Evolutionary conservation across 2,329 filamentous ascomycete genomes (phyloP).

Genomic region (Chalara sp.): DNA sequence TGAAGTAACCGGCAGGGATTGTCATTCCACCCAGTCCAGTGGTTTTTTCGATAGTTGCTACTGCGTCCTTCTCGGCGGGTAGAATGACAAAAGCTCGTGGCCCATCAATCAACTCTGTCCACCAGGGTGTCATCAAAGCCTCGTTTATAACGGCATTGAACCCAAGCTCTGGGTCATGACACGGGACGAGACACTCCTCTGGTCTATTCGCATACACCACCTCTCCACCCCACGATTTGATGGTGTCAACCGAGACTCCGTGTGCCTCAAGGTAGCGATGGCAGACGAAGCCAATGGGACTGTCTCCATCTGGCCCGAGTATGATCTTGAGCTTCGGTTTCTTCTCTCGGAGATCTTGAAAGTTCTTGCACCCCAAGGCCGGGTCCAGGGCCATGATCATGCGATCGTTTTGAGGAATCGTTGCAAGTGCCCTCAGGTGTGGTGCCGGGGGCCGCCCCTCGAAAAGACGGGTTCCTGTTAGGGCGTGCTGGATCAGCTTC

Average conservation of each 20-base stretch:
- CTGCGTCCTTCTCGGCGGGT: neutral
- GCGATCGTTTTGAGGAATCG: neutral
- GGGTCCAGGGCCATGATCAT: neutral
- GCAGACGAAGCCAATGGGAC: neutral
- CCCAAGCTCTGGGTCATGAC: neutral
- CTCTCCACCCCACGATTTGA: neutral
- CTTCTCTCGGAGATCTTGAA: neutral
- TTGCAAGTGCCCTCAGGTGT: neutral
- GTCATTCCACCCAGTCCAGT: neutral
- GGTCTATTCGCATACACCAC: neutral
- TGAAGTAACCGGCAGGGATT: neutral
- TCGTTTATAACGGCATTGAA: neutral
- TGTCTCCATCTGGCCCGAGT: neutral
- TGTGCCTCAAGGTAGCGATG: neutral
- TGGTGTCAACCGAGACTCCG: neutral
- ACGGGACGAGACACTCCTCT: neutral
- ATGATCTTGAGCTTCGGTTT: neutral
- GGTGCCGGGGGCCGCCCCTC: neutral
- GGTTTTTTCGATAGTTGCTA: neutral
- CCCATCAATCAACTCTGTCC: neutral
- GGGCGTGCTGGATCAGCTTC: neutral
- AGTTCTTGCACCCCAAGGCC: neutral
- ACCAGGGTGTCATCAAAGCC: neutral
- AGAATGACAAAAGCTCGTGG: neutral
- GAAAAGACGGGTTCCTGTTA: neutral